Evolutionary conservation across 2,329 filamentous ascomycete species (phyloP).

Genomic region (Nannizziopsis barbatae): DNA sequence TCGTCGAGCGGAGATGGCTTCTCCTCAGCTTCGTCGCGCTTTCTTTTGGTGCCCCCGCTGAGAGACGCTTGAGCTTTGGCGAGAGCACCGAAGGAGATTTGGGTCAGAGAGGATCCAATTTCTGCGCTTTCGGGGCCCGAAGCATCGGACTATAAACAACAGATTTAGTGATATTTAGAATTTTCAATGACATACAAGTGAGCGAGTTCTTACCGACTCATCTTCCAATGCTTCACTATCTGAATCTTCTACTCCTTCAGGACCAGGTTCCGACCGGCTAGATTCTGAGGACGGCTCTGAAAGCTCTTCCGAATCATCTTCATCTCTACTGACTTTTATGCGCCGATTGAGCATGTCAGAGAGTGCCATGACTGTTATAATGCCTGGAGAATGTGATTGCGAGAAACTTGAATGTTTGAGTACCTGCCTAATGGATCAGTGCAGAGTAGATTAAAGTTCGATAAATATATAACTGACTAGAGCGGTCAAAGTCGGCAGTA

Average conservation of each 20-base stretch:
- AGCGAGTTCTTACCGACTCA: conserved; percentile 13
- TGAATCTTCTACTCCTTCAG: conserved; percentile 14
- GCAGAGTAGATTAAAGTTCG: too few relatives aligned
- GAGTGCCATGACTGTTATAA: conserved; percentile 25
- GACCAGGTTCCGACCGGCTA: conserved; percentile 12
- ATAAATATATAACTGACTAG: too few relatives aligned
- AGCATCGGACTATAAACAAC: neutral
- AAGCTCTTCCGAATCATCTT: conserved; percentile 30
- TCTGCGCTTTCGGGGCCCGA: conserved; percentile 24
- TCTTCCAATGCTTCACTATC: conserved; percentile 27
- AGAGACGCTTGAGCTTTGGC: conserved; percentile 72
- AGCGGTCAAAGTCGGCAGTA: too few relatives aligned
- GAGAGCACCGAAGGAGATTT: conserved; percentile 79
- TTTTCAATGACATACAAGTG: neutral
- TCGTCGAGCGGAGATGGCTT: conserved; percentile 24
- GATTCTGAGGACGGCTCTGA: conserved; percentile 21
- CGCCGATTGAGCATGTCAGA: conserved; percentile 32
- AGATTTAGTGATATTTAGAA: neutral
- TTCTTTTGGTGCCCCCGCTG: conserved; percentile 26
- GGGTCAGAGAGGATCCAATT: conserved; percentile 37
- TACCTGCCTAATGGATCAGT: too few relatives aligned
- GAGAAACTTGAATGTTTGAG: too few relatives aligned
- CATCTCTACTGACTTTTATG: conserved; percentile 31
- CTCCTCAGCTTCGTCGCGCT: conserved; percentile 10
- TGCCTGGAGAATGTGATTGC: too few relatives aligned